phyloP scores from a whole-genome alignment of 164 flowering plant genomes.

The Cinnamomum micranthum region DNA sequence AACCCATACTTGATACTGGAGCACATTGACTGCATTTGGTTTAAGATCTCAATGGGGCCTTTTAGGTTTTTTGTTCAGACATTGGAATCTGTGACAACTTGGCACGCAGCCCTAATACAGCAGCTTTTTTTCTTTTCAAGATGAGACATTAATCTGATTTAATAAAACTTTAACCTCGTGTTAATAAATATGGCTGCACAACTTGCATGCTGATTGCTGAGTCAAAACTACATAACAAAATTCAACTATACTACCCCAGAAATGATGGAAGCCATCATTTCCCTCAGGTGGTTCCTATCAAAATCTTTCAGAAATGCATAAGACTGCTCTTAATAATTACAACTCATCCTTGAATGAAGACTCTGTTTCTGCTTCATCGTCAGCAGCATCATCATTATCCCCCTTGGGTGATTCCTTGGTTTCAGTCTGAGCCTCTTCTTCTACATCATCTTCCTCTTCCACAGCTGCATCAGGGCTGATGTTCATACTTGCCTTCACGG shows the following conservation, averaged over 20 bases:
- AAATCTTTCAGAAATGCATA: neutral
- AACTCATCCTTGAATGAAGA: constrained; percentile 36
- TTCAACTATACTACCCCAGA: neutral
- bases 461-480: constrained; percentile 73
- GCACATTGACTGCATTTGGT: too few relatives aligned
- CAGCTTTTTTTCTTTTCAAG: too few relatives aligned
- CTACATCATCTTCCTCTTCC: constrained; percentile 72
- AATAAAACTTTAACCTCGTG: neutral
- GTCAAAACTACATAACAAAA: neutral
- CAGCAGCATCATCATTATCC: constrained; percentile 23
- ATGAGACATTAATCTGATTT: too few relatives aligned
- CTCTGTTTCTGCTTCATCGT: constrained; percentile 28
- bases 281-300: neutral
- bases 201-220: neutral
- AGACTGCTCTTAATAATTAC: constrained; percentile 28
- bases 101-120: too few relatives aligned
- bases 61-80: too few relatives aligned
- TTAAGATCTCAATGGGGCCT: too few relatives aligned
- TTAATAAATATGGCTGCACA: neutral
- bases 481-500: constrained; percentile 71
- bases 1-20: too few relatives aligned
- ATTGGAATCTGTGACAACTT: too few relatives aligned
- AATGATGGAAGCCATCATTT: neutral
- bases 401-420: constrained; percentile 25
- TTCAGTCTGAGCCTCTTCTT: constrained; percentile 35